Conservation (phyloP, 2,329 filamentous ascomycete species). For the Trichoderma arundinaceum region DNA sequence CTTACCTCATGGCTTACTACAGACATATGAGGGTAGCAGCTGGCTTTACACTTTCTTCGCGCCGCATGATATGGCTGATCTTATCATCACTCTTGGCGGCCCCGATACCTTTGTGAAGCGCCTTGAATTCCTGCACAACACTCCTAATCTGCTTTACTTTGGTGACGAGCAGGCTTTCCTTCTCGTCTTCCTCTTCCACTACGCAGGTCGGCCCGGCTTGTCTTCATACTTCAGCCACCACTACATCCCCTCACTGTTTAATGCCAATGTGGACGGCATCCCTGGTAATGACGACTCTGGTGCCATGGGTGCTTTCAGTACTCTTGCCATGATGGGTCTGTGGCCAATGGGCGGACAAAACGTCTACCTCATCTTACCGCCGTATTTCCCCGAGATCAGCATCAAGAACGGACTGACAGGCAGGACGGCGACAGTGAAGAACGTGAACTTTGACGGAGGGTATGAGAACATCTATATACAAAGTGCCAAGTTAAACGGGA, state of each 20-base stretch:
- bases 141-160: constrained; percentile 67
- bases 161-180: constrained; percentile 65
- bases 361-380: constrained; percentile 58
- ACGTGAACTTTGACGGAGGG: constrained; percentile 46
- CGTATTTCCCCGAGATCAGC: constrained; percentile 56
- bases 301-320: constrained; percentile 60
- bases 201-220: constrained; percentile 66
- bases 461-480: constrained; percentile 64
- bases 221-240: constrained; percentile 60
- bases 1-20: neutral
- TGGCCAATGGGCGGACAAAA: constrained; percentile 61
- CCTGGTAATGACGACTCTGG: constrained; percentile 60
- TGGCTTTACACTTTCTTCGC: constrained; percentile 74
- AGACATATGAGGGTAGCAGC: constrained; percentile 70
- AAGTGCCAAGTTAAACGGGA: constrained; percentile 61
- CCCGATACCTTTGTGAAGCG: constrained; percentile 61
- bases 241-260: constrained; percentile 73
- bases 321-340: constrained; percentile 58
- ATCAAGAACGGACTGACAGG: constrained; percentile 41
- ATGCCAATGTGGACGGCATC: constrained; percentile 63
- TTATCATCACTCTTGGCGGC: constrained; percentile 66
- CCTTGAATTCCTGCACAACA: constrained; percentile 68
- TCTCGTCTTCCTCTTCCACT: constrained; percentile 64
- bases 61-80: constrained; percentile 53
- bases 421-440: constrained; percentile 41